Conservation (phyloP, 805 yeast species). For the Hanseniaspora nectarophila region DNA sequence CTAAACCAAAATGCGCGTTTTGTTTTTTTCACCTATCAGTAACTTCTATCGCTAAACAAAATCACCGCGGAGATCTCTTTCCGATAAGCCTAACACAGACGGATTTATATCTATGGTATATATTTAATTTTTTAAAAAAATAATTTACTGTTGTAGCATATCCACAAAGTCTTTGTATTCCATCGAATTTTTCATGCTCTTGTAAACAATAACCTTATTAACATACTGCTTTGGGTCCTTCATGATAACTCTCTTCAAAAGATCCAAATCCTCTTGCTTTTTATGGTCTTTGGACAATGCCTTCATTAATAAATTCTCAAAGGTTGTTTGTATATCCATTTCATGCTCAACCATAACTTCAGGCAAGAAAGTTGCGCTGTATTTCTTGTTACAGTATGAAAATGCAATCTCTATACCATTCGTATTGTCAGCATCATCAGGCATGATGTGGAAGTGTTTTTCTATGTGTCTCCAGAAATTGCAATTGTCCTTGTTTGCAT, state of each 20-base stretch:
- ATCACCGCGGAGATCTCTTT: neutral
- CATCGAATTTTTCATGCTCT: slow-evolving; percentile 39
- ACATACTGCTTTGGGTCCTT: slow-evolving; percentile 26
- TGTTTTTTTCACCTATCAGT: no score
- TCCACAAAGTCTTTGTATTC: slow-evolving; percentile 32
- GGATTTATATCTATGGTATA: no score
- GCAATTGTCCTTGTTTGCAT: slow-evolving; percentile 33
- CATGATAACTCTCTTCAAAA: slow-evolving; percentile 23
- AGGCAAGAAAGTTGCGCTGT: slow-evolving; percentile 78
- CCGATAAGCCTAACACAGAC: no score
- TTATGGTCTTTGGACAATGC: slow-evolving; percentile 23
- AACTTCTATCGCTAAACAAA: no score
- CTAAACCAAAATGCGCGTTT: no score
- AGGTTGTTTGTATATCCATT: slow-evolving; percentile 65
- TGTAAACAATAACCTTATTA: slow-evolving; percentile 42
- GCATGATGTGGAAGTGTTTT: slow-evolving; percentile 1
- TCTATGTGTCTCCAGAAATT: slow-evolving; percentile 48
- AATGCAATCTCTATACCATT: slow-evolving; percentile 68
- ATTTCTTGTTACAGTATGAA: slow-evolving; percentile 29
- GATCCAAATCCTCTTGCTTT: slow-evolving; percentile 20
- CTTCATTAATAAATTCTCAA: slow-evolving; percentile 58
- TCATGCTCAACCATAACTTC: slow-evolving; percentile 80
- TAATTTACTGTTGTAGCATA: neutral
- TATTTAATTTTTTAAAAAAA: no score
- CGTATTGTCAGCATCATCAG: slow-evolving; percentile 33